Evolutionary conservation across 441 rosid species (phyloP), one percentile per base, ranked within the genome.

Genomic region (Francoa sonchifolia): DNA sequence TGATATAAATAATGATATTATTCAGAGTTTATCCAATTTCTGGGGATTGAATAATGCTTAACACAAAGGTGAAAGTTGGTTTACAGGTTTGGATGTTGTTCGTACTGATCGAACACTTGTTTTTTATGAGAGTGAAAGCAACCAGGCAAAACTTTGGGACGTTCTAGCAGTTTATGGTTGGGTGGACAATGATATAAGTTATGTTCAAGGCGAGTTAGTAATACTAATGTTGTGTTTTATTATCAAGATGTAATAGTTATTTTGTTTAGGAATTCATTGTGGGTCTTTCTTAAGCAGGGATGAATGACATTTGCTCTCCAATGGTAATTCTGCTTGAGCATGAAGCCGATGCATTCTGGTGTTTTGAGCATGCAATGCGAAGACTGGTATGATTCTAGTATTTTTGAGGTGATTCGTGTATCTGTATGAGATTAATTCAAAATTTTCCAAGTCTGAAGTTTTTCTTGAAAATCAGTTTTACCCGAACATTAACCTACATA

Each of bases 281-380:
- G 18, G 30, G 47, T 33, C 27, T 42, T 57, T 53, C 44, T 47
- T 53, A 54, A 31, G 48, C 75, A 89, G 98, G 98, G 54, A 85
- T 89, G 98, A 89, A 74, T 48, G 98, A 85, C 55, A 82, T 85
- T 47, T 79, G 94, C 67, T 89, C 94, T 28, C 98, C 94, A 9
- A 82, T 89, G 79, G 51, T 85, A 44, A 67, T 89, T 54, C 86
- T 89, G 58, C 50, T 82, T 8, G 94, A 85, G 59, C 53, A 89
- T 42, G 98, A 89, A 68, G 96, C 84, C 6, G 96, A 89, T 57
- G 94, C 96, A 33, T 89, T 68, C 57, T 89, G 98, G 96, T 89
- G 98, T 72, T 89, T 77, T 60, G 82, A 89, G 68, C 93, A 58
- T 55, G 84, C 84, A 35, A 89, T 89, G 98, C 79, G 77, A 44